A percentile compares a stretch with the other conserved stretches of the same genome.
Evolutionary conservation across 208 protist species (phyloP).

Genomic region (Wallacemonas sp.): DNA sequence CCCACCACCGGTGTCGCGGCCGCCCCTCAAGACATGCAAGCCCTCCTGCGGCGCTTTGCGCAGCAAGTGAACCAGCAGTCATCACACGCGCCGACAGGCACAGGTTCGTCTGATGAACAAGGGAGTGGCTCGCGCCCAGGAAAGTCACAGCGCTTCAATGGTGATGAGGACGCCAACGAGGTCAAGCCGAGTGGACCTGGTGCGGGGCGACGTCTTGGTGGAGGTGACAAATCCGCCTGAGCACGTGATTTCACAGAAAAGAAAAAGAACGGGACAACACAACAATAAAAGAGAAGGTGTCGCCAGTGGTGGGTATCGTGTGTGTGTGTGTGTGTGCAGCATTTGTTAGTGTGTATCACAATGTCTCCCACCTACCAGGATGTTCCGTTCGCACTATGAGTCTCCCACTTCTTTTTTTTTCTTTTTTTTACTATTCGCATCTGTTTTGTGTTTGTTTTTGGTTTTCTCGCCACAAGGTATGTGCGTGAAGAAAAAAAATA

Average conservation of each 20-base stretch:
- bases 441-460: neutral
- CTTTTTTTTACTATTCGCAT: neutral
- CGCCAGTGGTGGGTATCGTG: no score
- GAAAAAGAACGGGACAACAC: no score
- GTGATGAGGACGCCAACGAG: conserved; percentile 19
- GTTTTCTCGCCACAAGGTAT: neutral
- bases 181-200: neutral
- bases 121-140: conserved; percentile 3
- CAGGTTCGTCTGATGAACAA: neutral
- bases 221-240: neutral
- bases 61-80: conserved; percentile 12
- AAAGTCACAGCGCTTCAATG: conserved; percentile 73
- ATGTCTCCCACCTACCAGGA: no score
- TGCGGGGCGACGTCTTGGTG: neutral
- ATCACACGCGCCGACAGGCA: neutral
- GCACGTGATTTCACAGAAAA: no score
- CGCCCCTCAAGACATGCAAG: neutral
- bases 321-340: no score
- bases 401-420: neutral
- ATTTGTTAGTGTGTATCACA: no score
- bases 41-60: neutral
- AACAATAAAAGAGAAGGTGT: no score
- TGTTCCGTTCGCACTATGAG: no score
- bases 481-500: no score
- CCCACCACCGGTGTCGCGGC: neutral